Evolutionary conservation across 345 rosid genomes (phyloP).

Genomic region (Gossypioides kirkii): DNA sequence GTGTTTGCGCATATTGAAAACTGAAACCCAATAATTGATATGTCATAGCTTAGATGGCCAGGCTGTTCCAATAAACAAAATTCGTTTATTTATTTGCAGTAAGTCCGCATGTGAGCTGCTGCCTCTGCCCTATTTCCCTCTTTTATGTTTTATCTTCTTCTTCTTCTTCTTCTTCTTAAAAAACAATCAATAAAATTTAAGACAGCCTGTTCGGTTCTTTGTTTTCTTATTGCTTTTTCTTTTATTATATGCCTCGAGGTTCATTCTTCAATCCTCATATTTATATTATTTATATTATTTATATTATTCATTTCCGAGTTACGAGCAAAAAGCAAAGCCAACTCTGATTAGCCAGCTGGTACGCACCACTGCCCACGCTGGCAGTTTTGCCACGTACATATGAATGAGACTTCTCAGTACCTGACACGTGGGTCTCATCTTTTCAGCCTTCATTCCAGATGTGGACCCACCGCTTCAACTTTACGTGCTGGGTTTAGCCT

Average conservation of each 20-base stretch:
- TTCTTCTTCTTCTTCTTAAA: not conserved
- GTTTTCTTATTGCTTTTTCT: not conserved
- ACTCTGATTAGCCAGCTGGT: not conserved
- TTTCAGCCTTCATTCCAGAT: not conserved
- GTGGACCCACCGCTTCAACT: not conserved
- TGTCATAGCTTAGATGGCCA: not conserved
- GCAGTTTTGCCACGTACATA: not conserved
- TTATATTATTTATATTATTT: too few relatives aligned
- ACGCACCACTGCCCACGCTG: not conserved
- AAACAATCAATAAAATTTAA: not conserved
- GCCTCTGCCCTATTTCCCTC: not conserved
- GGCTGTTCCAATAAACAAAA: slow-evolving; percentile 12
- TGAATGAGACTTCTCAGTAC: not conserved
- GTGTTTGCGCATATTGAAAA: not conserved
- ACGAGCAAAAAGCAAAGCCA: not conserved
- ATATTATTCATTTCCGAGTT: not conserved
- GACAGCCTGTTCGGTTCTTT: slow-evolving; percentile 2
- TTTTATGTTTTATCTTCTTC: not conserved
- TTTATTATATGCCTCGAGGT: not conserved
- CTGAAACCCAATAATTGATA: not conserved
- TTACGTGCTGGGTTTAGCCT: not conserved
- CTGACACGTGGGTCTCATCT: not conserved
- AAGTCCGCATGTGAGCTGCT: slow-evolving; percentile 13
- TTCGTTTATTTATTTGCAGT: not conserved
- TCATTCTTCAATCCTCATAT: too few relatives aligned